A percentile compares a stretch with the other conserved stretches of the same genome.
phyloP scores from a whole-genome alignment of 73 alveolate species.

The Tetrahymena elliotti region DNA sequence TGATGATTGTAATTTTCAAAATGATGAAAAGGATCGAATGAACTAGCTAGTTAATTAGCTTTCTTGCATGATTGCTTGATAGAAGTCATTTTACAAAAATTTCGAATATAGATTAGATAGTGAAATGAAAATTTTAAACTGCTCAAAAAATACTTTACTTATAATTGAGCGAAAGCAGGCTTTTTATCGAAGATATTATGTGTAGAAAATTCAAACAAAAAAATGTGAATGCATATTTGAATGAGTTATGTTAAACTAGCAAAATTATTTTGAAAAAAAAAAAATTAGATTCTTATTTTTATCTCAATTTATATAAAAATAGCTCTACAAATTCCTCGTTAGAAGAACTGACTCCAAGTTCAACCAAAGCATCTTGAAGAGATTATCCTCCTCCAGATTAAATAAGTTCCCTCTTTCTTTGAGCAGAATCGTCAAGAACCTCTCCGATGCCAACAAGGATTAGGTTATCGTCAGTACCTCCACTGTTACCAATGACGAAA shows the following conservation, averaged over 20 bases:
- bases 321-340: slow-evolving; percentile 91
- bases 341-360: slow-evolving; percentile 91
- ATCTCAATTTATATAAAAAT: background rate
- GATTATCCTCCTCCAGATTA: slow-evolving; percentile 79
- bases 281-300: background rate
- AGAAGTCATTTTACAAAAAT: background rate
- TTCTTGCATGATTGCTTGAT: background rate
- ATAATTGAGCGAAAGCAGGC: too few relatives aligned
- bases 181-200: too few relatives aligned
- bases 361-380: slow-evolving; percentile 78
- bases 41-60: too few relatives aligned
- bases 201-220: too few relatives aligned
- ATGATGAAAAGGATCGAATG: background rate
- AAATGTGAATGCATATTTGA: background rate
- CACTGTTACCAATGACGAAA: slow-evolving; percentile 88
- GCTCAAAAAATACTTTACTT: too few relatives aligned
- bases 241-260: background rate
- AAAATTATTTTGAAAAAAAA: background rate
- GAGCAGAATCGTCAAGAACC: slow-evolving; percentile 73
- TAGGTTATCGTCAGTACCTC: slow-evolving; percentile 79
- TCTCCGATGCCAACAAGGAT: slow-evolving; percentile 42
- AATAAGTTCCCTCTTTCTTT: slow-evolving; percentile 83
- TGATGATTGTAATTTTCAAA: background rate
- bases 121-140: too few relatives aligned
- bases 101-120: background rate